phyloP scores from a whole-genome alignment of 306 rosid genomes.

The Cucumis melo region DNA sequence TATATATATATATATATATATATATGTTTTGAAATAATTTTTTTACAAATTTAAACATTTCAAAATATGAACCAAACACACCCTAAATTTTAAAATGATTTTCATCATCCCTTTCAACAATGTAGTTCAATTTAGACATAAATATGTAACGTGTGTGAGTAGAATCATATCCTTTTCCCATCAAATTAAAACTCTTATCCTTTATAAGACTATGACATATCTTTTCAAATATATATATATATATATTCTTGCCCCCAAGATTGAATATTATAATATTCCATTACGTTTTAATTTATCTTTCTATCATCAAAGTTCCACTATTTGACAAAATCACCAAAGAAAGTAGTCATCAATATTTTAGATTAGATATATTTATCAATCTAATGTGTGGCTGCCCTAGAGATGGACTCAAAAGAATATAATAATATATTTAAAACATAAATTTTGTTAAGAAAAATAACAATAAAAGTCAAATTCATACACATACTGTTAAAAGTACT shows the following conservation, averaged over 20 bases:
- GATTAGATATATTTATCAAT: not conserved
- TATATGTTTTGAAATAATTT: no score
- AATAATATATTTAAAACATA: not conserved
- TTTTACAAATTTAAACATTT: no score
- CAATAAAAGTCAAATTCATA: no score
- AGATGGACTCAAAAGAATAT: not conserved
- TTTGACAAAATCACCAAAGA: not conserved
- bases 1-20: no score
- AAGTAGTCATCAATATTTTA: not conserved
- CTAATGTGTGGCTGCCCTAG: not conserved
- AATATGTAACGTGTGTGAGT: no score
- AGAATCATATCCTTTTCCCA: not conserved
- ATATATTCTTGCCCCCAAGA: not conserved
- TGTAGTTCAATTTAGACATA: no score
- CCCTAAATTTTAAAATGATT: no score
- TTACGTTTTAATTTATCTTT: not conserved
- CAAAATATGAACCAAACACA: no score
- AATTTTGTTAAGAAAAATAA: no score
- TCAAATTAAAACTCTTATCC: not conserved
- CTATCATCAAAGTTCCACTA: not conserved
- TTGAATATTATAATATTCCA: not conserved
- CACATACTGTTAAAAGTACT: no score
- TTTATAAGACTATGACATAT: not conserved
- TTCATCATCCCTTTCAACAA: no score
- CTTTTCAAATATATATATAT: not conserved